phyloP scores from a whole-genome alignment of 2,329 filamentous ascomycete species.

The Sporothrix pallida region DNA sequence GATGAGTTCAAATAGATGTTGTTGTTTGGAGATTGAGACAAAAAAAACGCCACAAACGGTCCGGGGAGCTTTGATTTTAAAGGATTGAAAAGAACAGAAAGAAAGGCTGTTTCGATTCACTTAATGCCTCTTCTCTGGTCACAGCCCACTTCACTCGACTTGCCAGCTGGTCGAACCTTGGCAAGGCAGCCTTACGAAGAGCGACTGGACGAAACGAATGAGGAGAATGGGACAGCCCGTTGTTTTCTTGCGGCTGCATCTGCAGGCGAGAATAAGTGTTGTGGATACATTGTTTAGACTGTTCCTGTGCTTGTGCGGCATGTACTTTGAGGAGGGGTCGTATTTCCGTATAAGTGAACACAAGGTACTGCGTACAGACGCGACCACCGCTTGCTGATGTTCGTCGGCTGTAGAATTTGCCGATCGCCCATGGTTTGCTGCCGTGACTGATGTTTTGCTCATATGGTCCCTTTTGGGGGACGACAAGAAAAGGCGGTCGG shows the following conservation, averaged over 20 bases:
- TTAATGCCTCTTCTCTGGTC: slow-evolving; percentile 11
- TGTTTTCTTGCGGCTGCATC: not conserved
- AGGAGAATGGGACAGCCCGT: not conserved
- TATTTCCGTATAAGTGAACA: not conserved
- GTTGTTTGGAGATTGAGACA: not conserved
- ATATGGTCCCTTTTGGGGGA: not conserved
- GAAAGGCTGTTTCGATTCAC: not conserved
- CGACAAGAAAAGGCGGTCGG: not conserved
- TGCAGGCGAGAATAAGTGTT: not conserved
- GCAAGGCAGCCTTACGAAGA: slow-evolving; percentile 10
- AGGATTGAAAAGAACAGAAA: not conserved
- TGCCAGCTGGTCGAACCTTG: slow-evolving; percentile 9
- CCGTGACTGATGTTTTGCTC: not conserved
- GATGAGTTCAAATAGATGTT: not conserved
- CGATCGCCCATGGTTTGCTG: not conserved
- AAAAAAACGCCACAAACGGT: not conserved
- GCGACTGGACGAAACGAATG: not conserved
- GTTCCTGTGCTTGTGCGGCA: no score
- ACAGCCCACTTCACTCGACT: not conserved
- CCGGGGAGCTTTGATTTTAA: no score
- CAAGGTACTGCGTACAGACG: no score
- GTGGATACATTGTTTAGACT: not conserved
- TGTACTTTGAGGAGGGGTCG: no score
- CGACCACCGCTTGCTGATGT: not conserved
- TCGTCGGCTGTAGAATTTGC: not conserved